Evolutionary conservation across 441 rosid genomes (phyloP), one percentile per base, ranked within the genome.

Genomic region (Erodium moschatum): DNA sequence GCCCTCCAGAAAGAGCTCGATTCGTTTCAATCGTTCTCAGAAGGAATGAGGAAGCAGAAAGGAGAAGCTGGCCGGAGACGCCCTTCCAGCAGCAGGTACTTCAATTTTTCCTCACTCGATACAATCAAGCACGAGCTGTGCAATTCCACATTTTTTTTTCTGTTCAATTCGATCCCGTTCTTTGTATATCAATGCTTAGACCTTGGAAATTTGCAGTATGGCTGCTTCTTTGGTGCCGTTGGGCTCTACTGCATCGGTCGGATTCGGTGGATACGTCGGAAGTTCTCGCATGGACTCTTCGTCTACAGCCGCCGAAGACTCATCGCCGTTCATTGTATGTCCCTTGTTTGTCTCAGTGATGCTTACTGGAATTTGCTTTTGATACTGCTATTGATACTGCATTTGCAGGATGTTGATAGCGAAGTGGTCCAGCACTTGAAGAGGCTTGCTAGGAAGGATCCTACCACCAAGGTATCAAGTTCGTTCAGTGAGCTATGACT

Each of bases 191-290:
- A 46, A 27, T 35, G n/a, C n/a, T n/a, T n/a, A n/a, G n/a, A n/a
- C n/a, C n/a, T 72, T 76, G 20, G 64, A 60, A 21, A 60, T 71
- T 70, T 67, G 31, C 78, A 90, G 97, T 74, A 81, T 85, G n/a
- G 98, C 98, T 15, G 96, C 97, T 73, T 86, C 96, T 66, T 73
- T 88, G 12, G 79, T 91, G 79, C 85, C 96, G 21, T 80, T 93
- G 66, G 79, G 78, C 64, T 85, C 97, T 46, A 75, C 90, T 10
- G 83, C 89, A 0, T 74, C 86, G 5, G 88, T 83, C 19, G 98
- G 98, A 69, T 93, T 93, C 69, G 98, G 98, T n/a, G 98, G 97
- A 65, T 93, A 87, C 69, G 84, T 87, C 0, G 98, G 98, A 29
- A 81, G 90, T 77, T 88, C 96, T 19, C 96, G 93, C 67, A 70